Conservation (phyloP, 805 yeast genomes). For the Lipomyces oligophaga region DNA sequence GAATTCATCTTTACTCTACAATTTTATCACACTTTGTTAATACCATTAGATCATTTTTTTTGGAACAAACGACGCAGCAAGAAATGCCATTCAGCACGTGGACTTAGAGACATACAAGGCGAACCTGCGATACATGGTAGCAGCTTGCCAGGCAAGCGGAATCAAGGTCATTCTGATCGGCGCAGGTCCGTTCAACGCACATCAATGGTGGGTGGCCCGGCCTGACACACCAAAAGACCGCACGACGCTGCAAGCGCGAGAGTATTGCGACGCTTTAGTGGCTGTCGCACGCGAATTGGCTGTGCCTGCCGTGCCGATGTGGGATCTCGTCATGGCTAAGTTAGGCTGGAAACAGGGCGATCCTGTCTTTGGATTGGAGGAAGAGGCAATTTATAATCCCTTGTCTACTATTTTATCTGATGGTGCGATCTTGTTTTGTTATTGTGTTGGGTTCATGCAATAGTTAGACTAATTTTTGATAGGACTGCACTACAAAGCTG, state of each 20-base stretch:
- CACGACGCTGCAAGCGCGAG: slow-evolving; percentile 43
- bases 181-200: slow-evolving; percentile 25
- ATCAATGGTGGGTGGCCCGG: slow-evolving; percentile 15
- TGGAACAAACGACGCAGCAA: slow-evolving; percentile 75
- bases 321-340: slow-evolving; percentile 43
- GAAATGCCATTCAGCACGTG: slow-evolving; percentile 47
- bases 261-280: slow-evolving; percentile 51
- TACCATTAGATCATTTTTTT: slow-evolving; percentile 56
- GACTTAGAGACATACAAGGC: slow-evolving; percentile 47
- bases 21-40: not conserved
- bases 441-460: slow-evolving; percentile 28
- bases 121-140: slow-evolving; percentile 51
- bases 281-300: slow-evolving; percentile 45
- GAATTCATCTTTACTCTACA: slow-evolving; percentile 3
- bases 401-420: slow-evolving; percentile 16
- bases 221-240: slow-evolving; percentile 34
- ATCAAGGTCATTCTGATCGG: slow-evolving; percentile 23
- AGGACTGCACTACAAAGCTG: slow-evolving; percentile 60
- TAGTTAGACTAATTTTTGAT: not conserved
- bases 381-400: slow-evolving; percentile 4
- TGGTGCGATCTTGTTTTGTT: slow-evolving; percentile 31
- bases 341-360: slow-evolving; percentile 42
- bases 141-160: slow-evolving; percentile 34
- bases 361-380: slow-evolving; percentile 14
- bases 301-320: slow-evolving; percentile 58